A percentile compares a stretch with the other conserved stretches of the same genome.
phyloP scores from a whole-genome alignment of 2,329 filamentous ascomycete genomes.

The Pseudofabraea citricarpa region DNA sequence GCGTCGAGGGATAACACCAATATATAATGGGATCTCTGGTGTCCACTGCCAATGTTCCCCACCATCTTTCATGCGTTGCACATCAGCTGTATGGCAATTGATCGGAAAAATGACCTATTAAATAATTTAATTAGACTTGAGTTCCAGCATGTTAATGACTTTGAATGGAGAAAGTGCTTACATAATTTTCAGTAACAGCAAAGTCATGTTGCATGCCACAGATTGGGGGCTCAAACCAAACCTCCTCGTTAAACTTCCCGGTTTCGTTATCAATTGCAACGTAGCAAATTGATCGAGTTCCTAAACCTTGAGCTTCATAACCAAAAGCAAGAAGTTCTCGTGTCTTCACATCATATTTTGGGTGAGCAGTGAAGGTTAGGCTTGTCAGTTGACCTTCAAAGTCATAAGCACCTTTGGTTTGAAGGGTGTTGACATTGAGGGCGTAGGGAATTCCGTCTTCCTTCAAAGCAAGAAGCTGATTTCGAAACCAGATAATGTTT shows the following conservation, averaged over 20 bases:
- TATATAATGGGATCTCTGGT: conserved; percentile 48
- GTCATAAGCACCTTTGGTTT: conserved; percentile 37
- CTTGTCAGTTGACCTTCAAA: conserved; percentile 41
- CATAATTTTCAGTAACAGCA: conserved; percentile 38
- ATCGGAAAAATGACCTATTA: conserved; percentile 36
- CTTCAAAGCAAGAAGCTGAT: conserved; percentile 47
- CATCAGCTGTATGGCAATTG: conserved; percentile 40
- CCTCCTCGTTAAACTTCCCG: conserved; percentile 39
- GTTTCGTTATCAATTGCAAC: conserved; percentile 38
- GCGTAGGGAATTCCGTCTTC: conserved; percentile 45
- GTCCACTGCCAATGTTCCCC: conserved; percentile 47
- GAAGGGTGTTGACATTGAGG: conserved; percentile 39
- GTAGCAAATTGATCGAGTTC: conserved; percentile 36
- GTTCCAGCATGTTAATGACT: no score
- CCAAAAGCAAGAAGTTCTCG: conserved; percentile 46
- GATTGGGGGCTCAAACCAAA: conserved; percentile 42
- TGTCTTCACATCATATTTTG: conserved; percentile 43
- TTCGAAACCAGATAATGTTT: conserved; percentile 52
- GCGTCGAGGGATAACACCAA: conserved; percentile 43
- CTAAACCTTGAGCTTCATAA: conserved; percentile 39
- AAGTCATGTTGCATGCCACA: conserved; percentile 46
- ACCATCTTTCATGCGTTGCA: conserved; percentile 37
- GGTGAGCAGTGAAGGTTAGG: conserved; percentile 44
- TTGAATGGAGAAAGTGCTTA: no score
- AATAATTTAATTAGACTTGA: no score